phyloP scores from a whole-genome alignment of 2,329 filamentous ascomycete species.

The Dothideomycetes sp. region DNA sequence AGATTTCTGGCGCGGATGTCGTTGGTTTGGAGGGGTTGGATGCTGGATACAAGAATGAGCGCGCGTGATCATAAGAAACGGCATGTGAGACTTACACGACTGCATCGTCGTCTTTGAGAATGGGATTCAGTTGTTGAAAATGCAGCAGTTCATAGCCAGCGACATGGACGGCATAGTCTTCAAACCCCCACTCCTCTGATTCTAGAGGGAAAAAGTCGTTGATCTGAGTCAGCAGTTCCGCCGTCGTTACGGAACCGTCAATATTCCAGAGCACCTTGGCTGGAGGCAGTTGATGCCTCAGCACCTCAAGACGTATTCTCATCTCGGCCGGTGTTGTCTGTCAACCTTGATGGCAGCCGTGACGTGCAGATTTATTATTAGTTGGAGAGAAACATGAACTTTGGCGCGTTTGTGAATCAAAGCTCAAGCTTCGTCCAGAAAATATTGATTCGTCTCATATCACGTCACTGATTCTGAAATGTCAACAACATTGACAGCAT shows the following conservation, averaged over 20 bases:
- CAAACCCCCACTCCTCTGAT: conserved; percentile 70
- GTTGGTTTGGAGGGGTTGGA: conserved; percentile 65
- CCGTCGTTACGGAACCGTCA: conserved; percentile 49
- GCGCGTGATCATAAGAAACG: too few species aligned
- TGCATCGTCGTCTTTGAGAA: conserved; percentile 76
- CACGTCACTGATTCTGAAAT: too few species aligned
- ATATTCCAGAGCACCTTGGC: conserved; percentile 64
- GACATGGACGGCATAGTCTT: conserved; percentile 82
- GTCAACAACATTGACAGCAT: too few species aligned
- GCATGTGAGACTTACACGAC: conserved; percentile 59
- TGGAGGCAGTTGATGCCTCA: conserved; percentile 64
- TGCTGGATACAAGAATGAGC: conserved; percentile 41
- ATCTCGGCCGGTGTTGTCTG: too few species aligned
- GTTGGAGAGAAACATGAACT: too few species aligned
- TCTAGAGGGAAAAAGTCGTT: conserved; percentile 77
- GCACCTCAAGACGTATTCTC: conserved; percentile 65
- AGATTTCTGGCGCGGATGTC: conserved; percentile 66
- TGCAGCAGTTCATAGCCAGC: conserved; percentile 76
- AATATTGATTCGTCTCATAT: too few species aligned
- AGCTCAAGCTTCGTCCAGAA: too few species aligned
- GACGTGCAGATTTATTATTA: too few species aligned
- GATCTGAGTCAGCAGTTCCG: conserved; percentile 66
- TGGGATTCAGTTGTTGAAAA: conserved; percentile 60
- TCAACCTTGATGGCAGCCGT: too few species aligned
- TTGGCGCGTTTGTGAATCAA: too few species aligned